Base-by-base conservation (phyloP, 805 yeast species). In the Candida gorgasii region DNA sequence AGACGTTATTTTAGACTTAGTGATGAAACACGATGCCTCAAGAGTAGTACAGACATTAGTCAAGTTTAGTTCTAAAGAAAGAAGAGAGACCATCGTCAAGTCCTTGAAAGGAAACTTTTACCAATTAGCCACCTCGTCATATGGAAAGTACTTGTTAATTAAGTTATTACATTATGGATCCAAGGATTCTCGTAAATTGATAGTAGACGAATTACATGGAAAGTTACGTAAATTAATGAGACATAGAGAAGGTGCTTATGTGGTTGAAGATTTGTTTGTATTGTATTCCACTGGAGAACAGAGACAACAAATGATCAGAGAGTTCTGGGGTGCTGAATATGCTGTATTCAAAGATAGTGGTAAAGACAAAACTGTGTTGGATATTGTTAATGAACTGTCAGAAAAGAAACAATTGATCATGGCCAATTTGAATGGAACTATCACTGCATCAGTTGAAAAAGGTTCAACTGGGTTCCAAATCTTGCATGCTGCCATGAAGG, bases 211-310 rank as follows among this genome's bases (percentile, higher is more conserved):
- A 67, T 75, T 92, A 51, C 96, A 89, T 58, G 99, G 99, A 38
- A 83, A 84, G 54, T 78, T 88, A 57, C 78, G 97, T 62, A 92
- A 89, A 66, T 73, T 92, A 45, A 89, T 92, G 93, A 82, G 95
- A 73, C 97, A 92, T 68, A 84, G 86, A 69, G 98, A 92, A 74
- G 99, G 97, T 67, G 98, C 98, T 11, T 89, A 92, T 57, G 98
- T 92, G 29, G 89, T 90, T 51, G 98, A 92, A 67, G 99, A 92
- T 73, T 73, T 88, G 57, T 92, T 74, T 60, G 87, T 88, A 17
- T 78, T 89, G 44, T 92, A 90, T 63, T 80, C 97, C 8, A 80
- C 89, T 17, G 77, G 84, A 22, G 87, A 83, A 49, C 98, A 92
- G 67, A 86, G 80, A 63, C 79, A 80, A 43, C 96, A 88, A 66